Evolutionary conservation across 306 rosid species (phyloP).

Genomic region (Dryas drummondii): DNA sequence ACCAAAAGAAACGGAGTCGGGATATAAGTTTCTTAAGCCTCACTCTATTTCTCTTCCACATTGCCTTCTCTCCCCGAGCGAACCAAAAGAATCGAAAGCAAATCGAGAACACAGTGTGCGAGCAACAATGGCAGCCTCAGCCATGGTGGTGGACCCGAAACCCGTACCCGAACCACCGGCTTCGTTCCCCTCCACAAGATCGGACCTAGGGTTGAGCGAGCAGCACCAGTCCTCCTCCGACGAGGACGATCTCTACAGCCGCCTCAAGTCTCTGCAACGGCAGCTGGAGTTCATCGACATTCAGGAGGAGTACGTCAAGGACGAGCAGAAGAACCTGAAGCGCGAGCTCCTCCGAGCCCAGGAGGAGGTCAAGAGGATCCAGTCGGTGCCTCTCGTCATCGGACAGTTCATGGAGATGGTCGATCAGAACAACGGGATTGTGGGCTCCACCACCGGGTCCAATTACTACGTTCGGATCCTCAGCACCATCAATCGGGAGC

Average conservation of each 20-base stretch:
- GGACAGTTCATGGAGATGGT: conserved; percentile 99
- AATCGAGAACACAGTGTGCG: not conserved
- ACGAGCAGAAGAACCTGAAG: conserved; percentile 91
- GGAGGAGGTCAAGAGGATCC: conserved; percentile 97
- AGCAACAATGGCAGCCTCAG: conserved; percentile 67
- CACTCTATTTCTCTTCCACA: conserved; percentile 11
- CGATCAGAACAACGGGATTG: conserved; percentile 89
- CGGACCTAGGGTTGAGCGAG: conserved; percentile 49
- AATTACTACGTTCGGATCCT: conserved; percentile 91
- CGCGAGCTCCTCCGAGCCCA: conserved; percentile 96
- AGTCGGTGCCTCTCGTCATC: conserved; percentile 91
- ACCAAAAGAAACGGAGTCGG: not conserved
- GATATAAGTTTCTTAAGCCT: conserved; percentile 14
- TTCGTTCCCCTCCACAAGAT: conserved; percentile 46
- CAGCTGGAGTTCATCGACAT: conserved; percentile 91
- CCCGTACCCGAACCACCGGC: conserved; percentile 68
- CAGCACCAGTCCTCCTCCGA: conserved; percentile 37
- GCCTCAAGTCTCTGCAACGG: conserved; percentile 67
- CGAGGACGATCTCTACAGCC: conserved; percentile 87
- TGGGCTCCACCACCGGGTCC: conserved; percentile 98
- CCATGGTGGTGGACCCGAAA: conserved; percentile 72
- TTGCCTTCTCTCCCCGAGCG: not conserved
- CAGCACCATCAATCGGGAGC: conserved; percentile 93
- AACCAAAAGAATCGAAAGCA: not conserved
- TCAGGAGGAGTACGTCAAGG: conserved; percentile 91